Conservation (phyloP, 495 filamentous ascomycete species). For the Terfezia claveryi region DNA sequence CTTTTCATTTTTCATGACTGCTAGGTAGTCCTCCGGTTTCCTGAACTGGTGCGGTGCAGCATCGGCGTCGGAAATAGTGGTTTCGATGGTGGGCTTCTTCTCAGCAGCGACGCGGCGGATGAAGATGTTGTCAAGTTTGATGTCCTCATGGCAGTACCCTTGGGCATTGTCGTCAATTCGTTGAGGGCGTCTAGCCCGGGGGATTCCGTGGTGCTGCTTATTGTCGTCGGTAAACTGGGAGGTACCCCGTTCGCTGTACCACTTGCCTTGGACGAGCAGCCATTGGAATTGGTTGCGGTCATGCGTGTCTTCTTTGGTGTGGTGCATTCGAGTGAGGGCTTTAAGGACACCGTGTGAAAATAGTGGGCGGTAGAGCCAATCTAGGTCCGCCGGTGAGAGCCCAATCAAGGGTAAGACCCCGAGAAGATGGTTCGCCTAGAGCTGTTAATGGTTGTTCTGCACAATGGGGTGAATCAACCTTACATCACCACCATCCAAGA, state of each 20-base stretch:
- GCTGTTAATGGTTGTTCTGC: not conserved
- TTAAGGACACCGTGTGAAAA: not conserved
- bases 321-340: slow-evolving; percentile 1
- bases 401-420: not conserved
- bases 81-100: not conserved
- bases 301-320: not conserved
- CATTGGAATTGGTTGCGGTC: not conserved
- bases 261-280: not conserved
- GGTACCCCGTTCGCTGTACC: not conserved
- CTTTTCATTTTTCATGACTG: too few species aligned
- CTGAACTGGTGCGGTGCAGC: not conserved
- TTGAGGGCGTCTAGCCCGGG: not conserved
- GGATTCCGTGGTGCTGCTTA: not conserved
- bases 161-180: not conserved
- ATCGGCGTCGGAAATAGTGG: not conserved
- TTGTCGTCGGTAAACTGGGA: not conserved
- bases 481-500: not conserved
- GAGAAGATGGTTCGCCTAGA: not conserved
- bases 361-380: slow-evolving; percentile 3
- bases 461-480: not conserved
- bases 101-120: not conserved
- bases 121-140: slow-evolving; percentile 6
- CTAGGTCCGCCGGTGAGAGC: not conserved
- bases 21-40: too few species aligned
- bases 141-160: slow-evolving; percentile 3